These are phyloP conservation scores for Ceratobasidium sp. DNA, from an alignment of 1,284 basidiomycete species.

Conservation along the genomic window DNA sequence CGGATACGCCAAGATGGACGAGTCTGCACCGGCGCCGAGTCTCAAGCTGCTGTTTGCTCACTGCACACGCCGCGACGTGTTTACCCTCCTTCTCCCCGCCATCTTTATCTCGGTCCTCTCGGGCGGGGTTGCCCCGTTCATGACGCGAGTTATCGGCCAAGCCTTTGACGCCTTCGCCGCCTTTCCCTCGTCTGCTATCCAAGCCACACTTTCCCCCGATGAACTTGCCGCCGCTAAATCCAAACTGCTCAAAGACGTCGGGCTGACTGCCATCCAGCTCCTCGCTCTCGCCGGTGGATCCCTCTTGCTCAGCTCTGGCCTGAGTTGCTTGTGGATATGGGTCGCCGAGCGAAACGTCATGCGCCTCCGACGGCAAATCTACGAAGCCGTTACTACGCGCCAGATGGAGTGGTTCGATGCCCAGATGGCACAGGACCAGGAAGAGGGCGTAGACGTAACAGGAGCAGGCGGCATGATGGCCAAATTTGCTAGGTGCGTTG, in stretches of 20 bases:
- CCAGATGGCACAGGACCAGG: conserved; percentile 71
- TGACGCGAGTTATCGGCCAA: conserved; percentile 91
- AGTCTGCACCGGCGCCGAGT: conserved; percentile 61
- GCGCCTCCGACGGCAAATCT: conserved; percentile 78
- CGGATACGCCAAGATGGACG: conserved; percentile 53
- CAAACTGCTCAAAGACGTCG: conserved; percentile 70
- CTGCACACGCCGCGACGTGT: conserved; percentile 67
- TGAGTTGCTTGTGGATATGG: conserved; percentile 87
- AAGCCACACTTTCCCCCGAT: conserved; percentile 59
- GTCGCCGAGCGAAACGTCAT: conserved; percentile 86
- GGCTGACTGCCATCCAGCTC: conserved; percentile 76
- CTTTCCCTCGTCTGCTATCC: conserved; percentile 62
- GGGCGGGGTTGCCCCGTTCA: conserved; percentile 89
- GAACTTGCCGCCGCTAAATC: conserved; percentile 61
- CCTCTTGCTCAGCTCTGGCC: conserved; percentile 79
- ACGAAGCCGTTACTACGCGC: conserved; percentile 75
- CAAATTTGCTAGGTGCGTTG: conserved; percentile 86
- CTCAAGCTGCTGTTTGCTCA: conserved; percentile 76
- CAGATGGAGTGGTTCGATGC: conserved; percentile 91
- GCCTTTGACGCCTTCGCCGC: conserved; percentile 83
- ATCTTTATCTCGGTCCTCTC: conserved; percentile 74
- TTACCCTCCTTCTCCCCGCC: conserved; percentile 79
- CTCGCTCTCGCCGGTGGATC: conserved; percentile 78
- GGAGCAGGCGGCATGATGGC: conserved; percentile 96
- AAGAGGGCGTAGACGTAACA: conserved; percentile 63